Conservation (phyloP, 129 eudicot species). For the Pulicaria dysenterica region DNA sequence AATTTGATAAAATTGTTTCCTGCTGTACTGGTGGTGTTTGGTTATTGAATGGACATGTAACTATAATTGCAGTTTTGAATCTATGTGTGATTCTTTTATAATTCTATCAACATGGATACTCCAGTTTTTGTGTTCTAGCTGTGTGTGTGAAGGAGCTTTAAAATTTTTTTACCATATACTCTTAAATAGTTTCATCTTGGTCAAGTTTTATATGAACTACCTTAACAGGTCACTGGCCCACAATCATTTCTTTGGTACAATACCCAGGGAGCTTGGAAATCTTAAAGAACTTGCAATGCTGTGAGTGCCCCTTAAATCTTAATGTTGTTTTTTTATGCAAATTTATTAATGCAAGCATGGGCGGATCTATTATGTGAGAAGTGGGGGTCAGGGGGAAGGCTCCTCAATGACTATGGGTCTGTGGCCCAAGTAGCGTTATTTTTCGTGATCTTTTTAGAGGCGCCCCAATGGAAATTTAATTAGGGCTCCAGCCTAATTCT, state of each 20-base stretch:
- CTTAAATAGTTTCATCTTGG: slow-evolving; percentile 11
- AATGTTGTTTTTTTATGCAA: no score
- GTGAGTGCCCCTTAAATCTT: slow-evolving; percentile 35
- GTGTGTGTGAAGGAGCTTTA: neutral
- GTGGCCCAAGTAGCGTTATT: no score
- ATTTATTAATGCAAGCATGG: no score
- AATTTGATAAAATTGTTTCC: slow-evolving; percentile 4
- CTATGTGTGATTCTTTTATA: neutral
- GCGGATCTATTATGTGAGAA: no score
- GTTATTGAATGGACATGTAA: neutral
- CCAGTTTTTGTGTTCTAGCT: slow-evolving; percentile 1
- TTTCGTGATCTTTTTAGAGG: no score
- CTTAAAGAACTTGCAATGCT: slow-evolving; percentile 51
- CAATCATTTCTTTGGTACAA: slow-evolving; percentile 53
- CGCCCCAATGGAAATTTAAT: no score
- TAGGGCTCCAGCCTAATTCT: no score
- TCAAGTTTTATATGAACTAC: slow-evolving; percentile 23
- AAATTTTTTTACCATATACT: neutral
- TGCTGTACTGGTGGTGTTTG: no score
- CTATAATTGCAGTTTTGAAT: neutral
- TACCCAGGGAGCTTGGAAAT: slow-evolving; percentile 56
- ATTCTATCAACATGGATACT: slow-evolving; percentile 4
- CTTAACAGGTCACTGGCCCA: slow-evolving; percentile 47
- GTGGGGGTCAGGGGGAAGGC: no score
- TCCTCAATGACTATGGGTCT: no score